A percentile compares a stretch with the other conserved stretches of the same genome.
Conservation (phyloP, 768 basidiomycete species). For the Termitomyces sp. region DNA sequence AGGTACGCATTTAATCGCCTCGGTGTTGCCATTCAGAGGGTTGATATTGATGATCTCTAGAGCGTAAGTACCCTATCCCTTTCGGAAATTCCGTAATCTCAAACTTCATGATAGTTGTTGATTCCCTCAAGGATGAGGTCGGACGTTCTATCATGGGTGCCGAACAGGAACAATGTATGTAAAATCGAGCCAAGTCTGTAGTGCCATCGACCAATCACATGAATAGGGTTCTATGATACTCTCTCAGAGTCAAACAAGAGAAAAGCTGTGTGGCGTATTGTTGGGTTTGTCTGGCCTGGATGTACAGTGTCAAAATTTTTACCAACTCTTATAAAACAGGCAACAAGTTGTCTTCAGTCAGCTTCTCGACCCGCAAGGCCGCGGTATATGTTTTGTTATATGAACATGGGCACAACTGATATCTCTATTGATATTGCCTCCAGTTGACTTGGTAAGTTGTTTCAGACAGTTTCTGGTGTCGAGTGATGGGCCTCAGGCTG, state of each 20-base stretch:
- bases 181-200: not conserved
- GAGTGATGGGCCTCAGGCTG: too few relatives aligned
- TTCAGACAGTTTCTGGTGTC: not conserved
- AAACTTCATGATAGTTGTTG: not conserved
- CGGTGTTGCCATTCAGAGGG: not conserved
- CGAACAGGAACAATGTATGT: conserved; percentile 1
- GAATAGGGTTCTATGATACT: not conserved
- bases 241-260: not conserved
- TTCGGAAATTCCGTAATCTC: not conserved
- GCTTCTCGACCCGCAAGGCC: not conserved
- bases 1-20: not conserved
- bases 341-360: conserved; percentile 2
- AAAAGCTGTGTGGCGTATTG: not conserved
- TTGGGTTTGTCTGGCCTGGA: not conserved
- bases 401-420: not conserved
- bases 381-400: not conserved
- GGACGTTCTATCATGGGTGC: not conserved
- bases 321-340: not conserved
- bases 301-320: not conserved
- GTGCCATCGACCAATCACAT: too few relatives aligned
- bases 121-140: not conserved
- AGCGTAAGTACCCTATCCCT: not conserved
- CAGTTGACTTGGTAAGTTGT: not conserved
- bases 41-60: not conserved
- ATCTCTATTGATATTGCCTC: too few relatives aligned